These are phyloP conservation scores for Suillus plorans DNA, from an alignment of 768 basidiomycete genomes.

Conservation along the genomic window DNA sequence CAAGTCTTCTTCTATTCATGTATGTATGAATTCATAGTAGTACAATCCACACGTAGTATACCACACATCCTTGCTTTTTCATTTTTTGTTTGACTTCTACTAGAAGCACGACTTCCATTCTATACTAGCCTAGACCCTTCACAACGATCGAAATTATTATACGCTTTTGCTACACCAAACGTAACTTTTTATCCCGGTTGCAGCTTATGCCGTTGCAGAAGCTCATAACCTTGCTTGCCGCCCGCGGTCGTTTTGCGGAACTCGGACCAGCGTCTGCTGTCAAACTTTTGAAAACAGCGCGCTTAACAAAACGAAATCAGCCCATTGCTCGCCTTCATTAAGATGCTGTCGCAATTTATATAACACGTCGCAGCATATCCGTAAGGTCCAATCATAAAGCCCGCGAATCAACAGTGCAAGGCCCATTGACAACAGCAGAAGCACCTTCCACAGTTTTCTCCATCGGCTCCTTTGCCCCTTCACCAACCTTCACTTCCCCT, in stretches of 20 bases:
- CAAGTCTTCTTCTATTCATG: neutral
- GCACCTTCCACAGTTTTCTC: conserved; percentile 10
- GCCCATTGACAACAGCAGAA: conserved; percentile 11
- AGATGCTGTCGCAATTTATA: neutral
- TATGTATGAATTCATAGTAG: neutral
- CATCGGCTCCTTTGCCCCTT: conserved; percentile 14
- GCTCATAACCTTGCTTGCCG: neutral
- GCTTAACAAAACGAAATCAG: neutral
- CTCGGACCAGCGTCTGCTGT: neutral
- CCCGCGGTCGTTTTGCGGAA: conserved; percentile 2
- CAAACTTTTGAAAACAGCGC: neutral
- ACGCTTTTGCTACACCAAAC: neutral
- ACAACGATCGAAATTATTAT: neutral
- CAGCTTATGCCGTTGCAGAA: neutral
- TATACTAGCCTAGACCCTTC: neutral
- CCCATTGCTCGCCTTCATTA: conserved; percentile 5
- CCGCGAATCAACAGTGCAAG: conserved; percentile 17
- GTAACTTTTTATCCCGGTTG: neutral
- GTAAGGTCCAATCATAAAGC: neutral
- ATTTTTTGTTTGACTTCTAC: too few species aligned
- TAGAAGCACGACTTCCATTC: neutral
- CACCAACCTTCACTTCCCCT: conserved; percentile 10
- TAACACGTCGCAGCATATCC: neutral
- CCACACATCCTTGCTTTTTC: too few species aligned
- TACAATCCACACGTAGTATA: too few species aligned